These are phyloP conservation scores for Quercus robur DNA, from an alignment of 306 rosid genomes.

Conservation along the genomic window DNA sequence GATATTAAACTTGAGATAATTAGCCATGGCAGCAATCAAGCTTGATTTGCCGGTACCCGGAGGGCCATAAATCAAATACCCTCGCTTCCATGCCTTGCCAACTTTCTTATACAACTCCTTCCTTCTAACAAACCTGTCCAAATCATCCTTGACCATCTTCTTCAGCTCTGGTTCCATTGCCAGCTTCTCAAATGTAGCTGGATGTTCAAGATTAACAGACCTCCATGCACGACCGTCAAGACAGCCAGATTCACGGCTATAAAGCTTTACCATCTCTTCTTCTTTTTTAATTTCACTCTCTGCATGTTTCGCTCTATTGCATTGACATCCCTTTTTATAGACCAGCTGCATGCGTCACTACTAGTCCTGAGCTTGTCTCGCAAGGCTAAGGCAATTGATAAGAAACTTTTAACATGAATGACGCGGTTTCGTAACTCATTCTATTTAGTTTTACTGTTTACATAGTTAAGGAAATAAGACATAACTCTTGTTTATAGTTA, in stretches of 20 bases:
- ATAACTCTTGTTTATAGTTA: no score
- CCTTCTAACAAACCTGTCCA: not conserved
- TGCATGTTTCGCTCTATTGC: no score
- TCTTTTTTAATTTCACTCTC: not conserved
- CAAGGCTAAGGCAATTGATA: no score
- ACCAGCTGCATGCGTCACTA: no score
- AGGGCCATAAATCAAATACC: not conserved
- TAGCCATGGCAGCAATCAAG: conserved; percentile 1
- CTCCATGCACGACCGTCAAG: not conserved
- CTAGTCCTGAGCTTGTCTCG: no score
- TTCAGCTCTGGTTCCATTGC: not conserved
- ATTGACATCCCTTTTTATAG: no score
- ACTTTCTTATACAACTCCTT: not conserved
- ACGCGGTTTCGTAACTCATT: no score
- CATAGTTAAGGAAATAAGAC: no score
- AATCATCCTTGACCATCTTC: not conserved
- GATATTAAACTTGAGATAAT: not conserved
- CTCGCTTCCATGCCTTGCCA: not conserved
- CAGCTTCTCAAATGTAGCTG: not conserved
- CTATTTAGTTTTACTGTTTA: no score
- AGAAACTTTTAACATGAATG: no score
- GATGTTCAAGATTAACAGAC: not conserved
- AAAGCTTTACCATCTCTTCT: not conserved
- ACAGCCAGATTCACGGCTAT: not conserved
- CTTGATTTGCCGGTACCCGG: conserved; percentile 2